Conservation (phyloP, 1,284 basidiomycete genomes). For the Pyrrhoderma noxium region DNA sequence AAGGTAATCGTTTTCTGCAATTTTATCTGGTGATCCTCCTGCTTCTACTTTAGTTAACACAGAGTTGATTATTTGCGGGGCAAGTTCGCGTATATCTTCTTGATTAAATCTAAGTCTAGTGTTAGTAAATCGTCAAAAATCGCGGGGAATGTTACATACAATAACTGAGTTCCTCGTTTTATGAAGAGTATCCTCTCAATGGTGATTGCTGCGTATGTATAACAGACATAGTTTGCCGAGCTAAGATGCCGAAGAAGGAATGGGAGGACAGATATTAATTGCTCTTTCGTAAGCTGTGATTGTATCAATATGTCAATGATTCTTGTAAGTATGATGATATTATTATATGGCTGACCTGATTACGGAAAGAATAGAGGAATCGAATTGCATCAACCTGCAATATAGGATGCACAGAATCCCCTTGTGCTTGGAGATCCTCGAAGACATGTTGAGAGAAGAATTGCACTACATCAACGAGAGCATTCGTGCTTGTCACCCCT, state of each 20-base stretch:
- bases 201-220: slow-evolving; percentile 85
- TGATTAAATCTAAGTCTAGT: slow-evolving; percentile 63
- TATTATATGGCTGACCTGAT: slow-evolving; percentile 69
- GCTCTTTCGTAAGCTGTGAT: slow-evolving; percentile 82
- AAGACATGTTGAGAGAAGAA: slow-evolving; percentile 94
- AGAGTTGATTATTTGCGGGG: slow-evolving; percentile 68
- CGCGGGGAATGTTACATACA: slow-evolving; percentile 40
- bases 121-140: not conserved
- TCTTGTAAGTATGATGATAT: not conserved
- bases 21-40: slow-evolving; percentile 84
- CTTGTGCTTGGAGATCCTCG: slow-evolving; percentile 74
- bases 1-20: slow-evolving; percentile 96
- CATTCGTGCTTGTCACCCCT: slow-evolving; percentile 91
- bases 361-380: slow-evolving; percentile 90
- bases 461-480: slow-evolving; percentile 87
- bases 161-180: slow-evolving; percentile 62
- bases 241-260: slow-evolving; percentile 80
- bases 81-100: slow-evolving; percentile 80
- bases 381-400: slow-evolving; percentile 95
- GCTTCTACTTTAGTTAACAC: slow-evolving; percentile 79
- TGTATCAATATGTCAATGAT: not conserved
- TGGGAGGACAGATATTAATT: slow-evolving; percentile 87
- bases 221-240: slow-evolving; percentile 79
- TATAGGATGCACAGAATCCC: slow-evolving; percentile 75
- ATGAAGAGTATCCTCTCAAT: slow-evolving; percentile 88